These are phyloP conservation scores for Lagerstroemia speciosa DNA, from an alignment of 345 rosid species.

Conservation along the genomic window DNA sequence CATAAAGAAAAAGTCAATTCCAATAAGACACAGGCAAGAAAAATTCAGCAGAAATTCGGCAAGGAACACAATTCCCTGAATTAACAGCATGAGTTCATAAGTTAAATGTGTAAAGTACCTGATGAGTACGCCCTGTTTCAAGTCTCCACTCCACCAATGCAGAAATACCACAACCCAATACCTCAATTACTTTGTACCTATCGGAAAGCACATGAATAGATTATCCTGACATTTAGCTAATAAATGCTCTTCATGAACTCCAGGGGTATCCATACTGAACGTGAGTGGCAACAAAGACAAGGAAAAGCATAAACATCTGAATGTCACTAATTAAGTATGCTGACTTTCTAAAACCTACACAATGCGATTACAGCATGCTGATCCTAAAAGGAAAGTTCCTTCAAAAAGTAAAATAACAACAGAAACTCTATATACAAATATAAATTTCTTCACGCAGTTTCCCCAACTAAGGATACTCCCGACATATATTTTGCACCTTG, in stretches of 20 bases:
- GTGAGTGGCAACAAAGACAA: background rate
- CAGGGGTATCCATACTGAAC: background rate
- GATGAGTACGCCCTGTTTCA: slow-evolving; percentile 98
- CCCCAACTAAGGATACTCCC: background rate
- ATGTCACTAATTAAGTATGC: background rate
- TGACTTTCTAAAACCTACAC: background rate
- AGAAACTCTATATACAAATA: background rate
- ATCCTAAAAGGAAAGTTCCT: background rate
- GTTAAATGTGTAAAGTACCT: slow-evolving; percentile 33
- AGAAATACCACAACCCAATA: slow-evolving; percentile 64
- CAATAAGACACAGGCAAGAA: background rate
- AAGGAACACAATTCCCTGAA: background rate
- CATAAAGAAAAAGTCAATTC: background rate
- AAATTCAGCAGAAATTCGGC: background rate
- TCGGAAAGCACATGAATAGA: slow-evolving; percentile 9
- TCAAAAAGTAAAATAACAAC: background rate
- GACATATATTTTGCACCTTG: background rate
- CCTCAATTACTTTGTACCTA: slow-evolving; percentile 85
- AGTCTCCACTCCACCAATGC: slow-evolving; percentile 95
- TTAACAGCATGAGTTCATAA: background rate
- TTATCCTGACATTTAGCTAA: background rate
- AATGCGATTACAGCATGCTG: background rate
- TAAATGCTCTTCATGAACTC: background rate
- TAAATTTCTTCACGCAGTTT: background rate
- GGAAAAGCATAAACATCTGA: background rate